Evolutionary conservation across 2,329 filamentous ascomycete genomes (phyloP).

Genomic region (Trichoderma asperellum): DNA sequence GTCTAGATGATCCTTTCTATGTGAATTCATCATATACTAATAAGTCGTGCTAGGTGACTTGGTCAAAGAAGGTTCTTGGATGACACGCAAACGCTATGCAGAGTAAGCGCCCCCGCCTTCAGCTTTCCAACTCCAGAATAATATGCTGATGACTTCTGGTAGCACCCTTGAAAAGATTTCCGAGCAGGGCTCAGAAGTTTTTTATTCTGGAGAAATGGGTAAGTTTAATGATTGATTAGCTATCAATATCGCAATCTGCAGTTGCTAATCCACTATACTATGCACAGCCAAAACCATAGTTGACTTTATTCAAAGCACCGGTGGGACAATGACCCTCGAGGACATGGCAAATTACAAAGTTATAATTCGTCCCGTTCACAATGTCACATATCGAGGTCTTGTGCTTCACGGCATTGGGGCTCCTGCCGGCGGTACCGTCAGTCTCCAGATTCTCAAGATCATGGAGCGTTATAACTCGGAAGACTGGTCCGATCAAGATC

Average conservation of each 20-base stretch:
- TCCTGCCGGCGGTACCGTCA: constrained; percentile 78
- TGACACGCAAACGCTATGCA: constrained; percentile 81
- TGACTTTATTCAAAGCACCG: constrained; percentile 64
- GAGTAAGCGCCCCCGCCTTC: constrained; percentile 41
- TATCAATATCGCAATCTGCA: background rate
- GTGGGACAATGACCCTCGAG: constrained; percentile 83
- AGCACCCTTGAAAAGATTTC: constrained; percentile 77
- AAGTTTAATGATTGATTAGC: constrained; percentile 10
- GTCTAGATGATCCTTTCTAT: background rate
- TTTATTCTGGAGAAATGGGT: constrained; percentile 72
- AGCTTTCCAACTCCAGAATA: background rate
- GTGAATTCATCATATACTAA: constrained; percentile 13
- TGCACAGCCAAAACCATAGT: constrained; percentile 73
- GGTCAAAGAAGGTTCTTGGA: constrained; percentile 72
- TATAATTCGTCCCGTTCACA: constrained; percentile 65
- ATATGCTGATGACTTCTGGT: constrained; percentile 23
- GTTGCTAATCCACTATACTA: constrained; percentile 38
- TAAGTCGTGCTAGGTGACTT: constrained; percentile 55
- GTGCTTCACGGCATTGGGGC: constrained; percentile 71
- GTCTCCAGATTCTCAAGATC: constrained; percentile 77
- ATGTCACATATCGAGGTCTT: constrained; percentile 70
- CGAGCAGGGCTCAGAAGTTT: constrained; percentile 69
- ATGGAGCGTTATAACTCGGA: constrained; percentile 73
- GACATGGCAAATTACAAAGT: constrained; percentile 76
- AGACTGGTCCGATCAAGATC: constrained; percentile 58